Evolutionary conservation across 768 basidiomycete species (phyloP).

Genomic region (Pleurotus giganteus): DNA sequence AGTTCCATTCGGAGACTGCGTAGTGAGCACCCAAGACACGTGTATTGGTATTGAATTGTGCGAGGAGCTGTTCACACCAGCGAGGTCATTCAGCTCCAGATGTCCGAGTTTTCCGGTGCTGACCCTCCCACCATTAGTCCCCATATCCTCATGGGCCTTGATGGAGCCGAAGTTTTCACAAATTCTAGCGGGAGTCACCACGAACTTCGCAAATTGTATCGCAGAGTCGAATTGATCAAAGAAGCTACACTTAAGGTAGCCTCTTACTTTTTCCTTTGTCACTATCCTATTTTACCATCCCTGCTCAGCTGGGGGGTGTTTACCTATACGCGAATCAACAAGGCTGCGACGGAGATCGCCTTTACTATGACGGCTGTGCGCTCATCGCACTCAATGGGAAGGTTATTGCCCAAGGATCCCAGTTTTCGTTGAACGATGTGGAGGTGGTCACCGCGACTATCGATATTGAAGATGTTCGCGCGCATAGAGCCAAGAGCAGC

Average conservation of each 20-base stretch:
- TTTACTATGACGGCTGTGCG: conserved; percentile 97
- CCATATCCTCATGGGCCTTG: conserved; percentile 96
- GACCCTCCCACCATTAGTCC: conserved; percentile 55
- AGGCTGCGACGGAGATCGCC: conserved; percentile 96
- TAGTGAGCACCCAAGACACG: conserved; percentile 90
- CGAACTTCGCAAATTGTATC: conserved; percentile 93
- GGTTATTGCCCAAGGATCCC: conserved; percentile 92
- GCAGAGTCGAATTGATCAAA: conserved; percentile 90
- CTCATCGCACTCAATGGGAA: conserved; percentile 95
- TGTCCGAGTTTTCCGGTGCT: not conserved
- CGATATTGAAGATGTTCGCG: conserved; percentile 94
- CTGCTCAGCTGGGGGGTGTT: conserved; percentile 81
- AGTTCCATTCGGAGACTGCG: conserved; percentile 95
- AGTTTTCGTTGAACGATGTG: conserved; percentile 94
- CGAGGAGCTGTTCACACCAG: conserved; percentile 96
- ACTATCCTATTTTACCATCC: conserved; percentile 2
- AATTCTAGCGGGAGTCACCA: conserved; percentile 99
- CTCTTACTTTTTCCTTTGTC: not conserved
- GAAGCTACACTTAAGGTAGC: conserved; percentile 92
- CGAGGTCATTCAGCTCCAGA: conserved; percentile 65
- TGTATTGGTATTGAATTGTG: conserved; percentile 97
- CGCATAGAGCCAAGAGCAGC: conserved; percentile 81
- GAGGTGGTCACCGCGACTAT: conserved; percentile 96
- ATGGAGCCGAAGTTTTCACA: conserved; percentile 98
- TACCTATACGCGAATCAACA: conserved; percentile 99